A percentile compares a stretch with the other conserved stretches of the same genome.
phyloP scores from a whole-genome alignment of 2,329 filamentous ascomycete species.

The Fusarium liriodendri region DNA sequence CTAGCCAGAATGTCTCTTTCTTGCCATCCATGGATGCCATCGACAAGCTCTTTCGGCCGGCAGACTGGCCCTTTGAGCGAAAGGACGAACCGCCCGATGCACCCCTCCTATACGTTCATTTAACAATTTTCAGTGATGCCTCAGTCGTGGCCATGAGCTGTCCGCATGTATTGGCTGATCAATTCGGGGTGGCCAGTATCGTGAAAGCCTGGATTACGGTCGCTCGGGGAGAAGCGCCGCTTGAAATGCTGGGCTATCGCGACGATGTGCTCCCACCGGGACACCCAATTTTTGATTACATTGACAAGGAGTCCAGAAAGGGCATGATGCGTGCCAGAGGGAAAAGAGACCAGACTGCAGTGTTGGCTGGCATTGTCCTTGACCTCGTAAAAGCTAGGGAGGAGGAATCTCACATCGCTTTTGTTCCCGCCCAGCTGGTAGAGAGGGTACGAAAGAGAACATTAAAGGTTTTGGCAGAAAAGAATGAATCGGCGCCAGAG shows the following conservation, averaged over 20 bases:
- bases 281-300: not conserved
- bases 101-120: constrained; percentile 11
- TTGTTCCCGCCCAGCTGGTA: not conserved
- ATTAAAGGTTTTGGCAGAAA: not conserved
- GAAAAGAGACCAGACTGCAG: not conserved
- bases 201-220: constrained; percentile 13
- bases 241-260: not conserved
- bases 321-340: constrained; percentile 2
- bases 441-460: not conserved
- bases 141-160: not conserved
- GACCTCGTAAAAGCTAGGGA: not conserved
- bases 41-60: not conserved
- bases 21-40: constrained; percentile 3
- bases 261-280: not conserved
- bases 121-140: not conserved
- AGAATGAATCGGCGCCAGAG: not conserved
- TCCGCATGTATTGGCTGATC: constrained; percentile 12
- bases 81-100: constrained; percentile 9
- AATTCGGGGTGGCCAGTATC: constrained; percentile 7
- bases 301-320: fast-evolving
- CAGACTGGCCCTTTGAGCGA: constrained; percentile 12
- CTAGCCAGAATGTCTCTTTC: not conserved
- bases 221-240: not conserved
- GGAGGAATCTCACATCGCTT: not conserved
- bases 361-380: not conserved